Conservation (phyloP, 1,284 basidiomycete genomes). For the Heterobasidion annosum region DNA sequence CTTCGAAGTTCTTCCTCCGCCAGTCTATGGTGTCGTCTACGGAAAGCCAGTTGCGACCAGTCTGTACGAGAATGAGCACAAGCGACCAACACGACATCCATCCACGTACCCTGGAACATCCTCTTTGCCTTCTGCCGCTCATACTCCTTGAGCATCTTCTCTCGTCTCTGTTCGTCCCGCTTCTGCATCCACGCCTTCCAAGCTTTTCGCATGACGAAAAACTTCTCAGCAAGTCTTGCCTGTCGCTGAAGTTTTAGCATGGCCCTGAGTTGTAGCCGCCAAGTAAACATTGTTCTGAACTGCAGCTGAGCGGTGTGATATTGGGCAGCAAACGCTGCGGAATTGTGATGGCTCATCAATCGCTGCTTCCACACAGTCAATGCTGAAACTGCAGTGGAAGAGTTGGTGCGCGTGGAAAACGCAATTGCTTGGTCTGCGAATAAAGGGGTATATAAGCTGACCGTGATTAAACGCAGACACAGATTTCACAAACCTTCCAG, state of each 20-base stretch:
- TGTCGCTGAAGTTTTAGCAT: conserved; percentile 45
- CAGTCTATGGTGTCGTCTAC: conserved; percentile 24
- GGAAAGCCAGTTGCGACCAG: conserved; percentile 34
- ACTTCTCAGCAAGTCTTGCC: conserved; percentile 48
- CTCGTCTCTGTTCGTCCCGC: conserved; percentile 37
- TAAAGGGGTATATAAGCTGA: background rate
- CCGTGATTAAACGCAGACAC: background rate
- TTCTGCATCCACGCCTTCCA: conserved; percentile 46
- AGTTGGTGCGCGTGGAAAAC: conserved; percentile 38
- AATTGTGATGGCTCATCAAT: conserved; percentile 38
- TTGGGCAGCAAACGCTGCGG: conserved; percentile 39
- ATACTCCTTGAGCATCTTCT: conserved; percentile 36
- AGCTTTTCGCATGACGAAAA: conserved; percentile 39
- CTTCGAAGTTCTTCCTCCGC: conserved; percentile 31
- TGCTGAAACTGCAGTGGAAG: conserved; percentile 27
- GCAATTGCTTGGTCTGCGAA: conserved; percentile 27
- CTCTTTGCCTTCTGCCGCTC: conserved; percentile 28
- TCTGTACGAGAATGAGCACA: conserved; percentile 22
- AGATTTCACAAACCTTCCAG: conserved; percentile 33
- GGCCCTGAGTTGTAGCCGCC: conserved; percentile 49
- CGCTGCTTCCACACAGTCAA: conserved; percentile 43
- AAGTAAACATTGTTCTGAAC: conserved; percentile 39
- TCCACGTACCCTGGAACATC: conserved; percentile 38
- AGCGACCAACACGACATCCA: background rate
- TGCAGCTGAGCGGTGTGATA: conserved; percentile 36